Evolutionary conservation across 441 rosid species (phyloP), one percentile per base, ranked within the genome.

Genomic region (Pelargonium myrrhifolium): DNA sequence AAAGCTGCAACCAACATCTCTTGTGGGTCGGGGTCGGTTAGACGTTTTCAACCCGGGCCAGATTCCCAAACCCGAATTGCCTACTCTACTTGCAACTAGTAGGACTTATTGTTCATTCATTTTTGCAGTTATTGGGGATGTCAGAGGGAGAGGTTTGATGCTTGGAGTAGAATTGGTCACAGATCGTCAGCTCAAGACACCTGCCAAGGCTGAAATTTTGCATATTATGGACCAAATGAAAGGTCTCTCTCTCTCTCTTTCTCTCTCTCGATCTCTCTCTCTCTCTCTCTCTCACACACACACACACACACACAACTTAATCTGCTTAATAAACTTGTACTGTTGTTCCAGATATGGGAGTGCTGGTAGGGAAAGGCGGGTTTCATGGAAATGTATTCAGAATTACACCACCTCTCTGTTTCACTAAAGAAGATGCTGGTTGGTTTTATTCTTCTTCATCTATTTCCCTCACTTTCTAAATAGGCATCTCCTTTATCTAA

Each of bases 391-490:
- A 82, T 20, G 96, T 91, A 68, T 89, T 94, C 80, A 85, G 97
- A 73, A 82, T 94, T 72, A 91, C 87, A 68, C 96, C 97, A 11
- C 99, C 96, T 0, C 87, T 89, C 97, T 94, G 99, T 77, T 94
- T 88, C 75, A 79, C 86, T 62, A 88, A 87, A 79, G 89, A 88
- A 21, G 98, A 94, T 83, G 96, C 98, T 22, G 99, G 97, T 86
- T 82, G 59, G 9, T 43, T 35, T 51, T 31, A 6, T 66, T 31
- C 56, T 62, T 66, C 40, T 60, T 5, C 1, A 15, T 28, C 35
- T 18, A 42, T 21, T 18, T 4, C 24, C 12, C 21, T 28, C 14
- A 12, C 26, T n/a, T 51, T 40, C 21, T 37, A 11, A 4, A 22
- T 40, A 28, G 31, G 31, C 0, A 4, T 28, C 31, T 28, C 31